These are phyloP conservation scores for Aphanocladium album DNA, from an alignment of 2,329 filamentous ascomycete species.

Conservation along the genomic window DNA sequence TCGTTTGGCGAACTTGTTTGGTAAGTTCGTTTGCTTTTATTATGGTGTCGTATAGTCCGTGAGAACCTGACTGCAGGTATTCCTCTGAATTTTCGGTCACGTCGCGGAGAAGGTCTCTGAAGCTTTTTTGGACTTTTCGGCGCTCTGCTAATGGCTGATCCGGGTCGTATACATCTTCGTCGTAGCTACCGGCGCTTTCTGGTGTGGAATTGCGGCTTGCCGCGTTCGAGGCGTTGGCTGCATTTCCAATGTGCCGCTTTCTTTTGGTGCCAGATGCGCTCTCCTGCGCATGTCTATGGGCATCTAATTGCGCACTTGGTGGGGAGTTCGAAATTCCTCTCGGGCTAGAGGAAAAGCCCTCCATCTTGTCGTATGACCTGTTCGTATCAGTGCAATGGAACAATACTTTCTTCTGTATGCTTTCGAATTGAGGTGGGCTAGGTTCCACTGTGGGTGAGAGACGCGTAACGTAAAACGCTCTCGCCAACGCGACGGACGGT, in stretches of 20 bases:
- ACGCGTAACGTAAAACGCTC: no score
- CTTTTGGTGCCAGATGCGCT: slow-evolving; percentile 29
- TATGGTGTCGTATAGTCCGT: slow-evolving; percentile 61
- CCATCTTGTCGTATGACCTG: not conserved
- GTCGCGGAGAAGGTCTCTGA: slow-evolving; percentile 61
- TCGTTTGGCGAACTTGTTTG: slow-evolving; percentile 73
- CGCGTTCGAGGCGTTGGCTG: slow-evolving; percentile 17
- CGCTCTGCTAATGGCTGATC: slow-evolving; percentile 74
- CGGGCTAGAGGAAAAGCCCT: not conserved
- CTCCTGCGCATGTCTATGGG: slow-evolving; percentile 10
- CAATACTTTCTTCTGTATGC: no score
- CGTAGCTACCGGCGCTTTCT: slow-evolving; percentile 16
- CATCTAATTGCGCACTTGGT: not conserved
- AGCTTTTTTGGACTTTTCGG: slow-evolving; percentile 61
- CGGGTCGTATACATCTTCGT: slow-evolving; percentile 63
- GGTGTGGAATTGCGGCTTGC: slow-evolving; percentile 12
- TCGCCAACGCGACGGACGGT: no score
- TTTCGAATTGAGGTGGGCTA: no score
- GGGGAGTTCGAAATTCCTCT: not conserved
- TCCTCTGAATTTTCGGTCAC: slow-evolving; percentile 67
- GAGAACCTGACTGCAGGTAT: slow-evolving; percentile 60
- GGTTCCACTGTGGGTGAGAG: no score
- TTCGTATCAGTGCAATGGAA: not conserved
- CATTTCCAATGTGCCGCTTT: not conserved
- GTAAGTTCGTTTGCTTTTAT: slow-evolving; percentile 61